Evolutionary conservation across 106 monocot species (phyloP).

Genomic region (Narthecium ossifragum): DNA sequence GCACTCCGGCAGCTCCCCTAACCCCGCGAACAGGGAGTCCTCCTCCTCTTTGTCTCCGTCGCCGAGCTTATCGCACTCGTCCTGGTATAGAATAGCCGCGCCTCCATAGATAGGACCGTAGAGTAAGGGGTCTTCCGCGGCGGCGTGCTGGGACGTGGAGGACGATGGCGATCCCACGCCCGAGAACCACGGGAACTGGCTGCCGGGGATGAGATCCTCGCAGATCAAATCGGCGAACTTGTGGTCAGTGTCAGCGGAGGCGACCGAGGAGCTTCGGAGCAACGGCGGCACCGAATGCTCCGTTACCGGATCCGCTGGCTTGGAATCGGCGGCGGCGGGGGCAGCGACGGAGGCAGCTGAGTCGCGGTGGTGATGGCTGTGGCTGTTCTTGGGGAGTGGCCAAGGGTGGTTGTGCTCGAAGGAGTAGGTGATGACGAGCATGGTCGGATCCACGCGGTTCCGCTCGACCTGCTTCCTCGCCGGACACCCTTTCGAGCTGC

Average conservation of each 20-base stretch:
- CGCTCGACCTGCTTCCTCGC: constrained; percentile 69
- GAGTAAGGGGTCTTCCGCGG: constrained; percentile 12
- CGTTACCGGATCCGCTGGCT: not conserved
- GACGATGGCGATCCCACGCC: constrained; percentile 23
- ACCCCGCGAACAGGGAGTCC: constrained; percentile 64
- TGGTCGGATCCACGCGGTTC: constrained; percentile 50
- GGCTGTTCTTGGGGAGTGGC: constrained; percentile 29
- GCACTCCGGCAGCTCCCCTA: constrained; percentile 77
- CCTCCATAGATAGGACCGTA: constrained; percentile 22
- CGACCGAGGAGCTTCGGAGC: not conserved
- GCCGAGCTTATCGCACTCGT: constrained; percentile 6
- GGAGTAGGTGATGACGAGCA: constrained; percentile 61
- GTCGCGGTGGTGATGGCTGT: not conserved
- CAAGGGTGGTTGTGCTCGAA: constrained; percentile 62
- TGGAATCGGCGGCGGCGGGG: not conserved
- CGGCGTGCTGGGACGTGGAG: constrained; percentile 17
- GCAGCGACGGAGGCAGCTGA: constrained; percentile 11
- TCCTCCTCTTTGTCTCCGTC: constrained; percentile 26
- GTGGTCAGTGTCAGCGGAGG: constrained; percentile 10
- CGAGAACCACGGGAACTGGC: constrained; percentile 26
- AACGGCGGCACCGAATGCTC: not conserved
- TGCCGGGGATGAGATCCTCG: constrained; percentile 14
- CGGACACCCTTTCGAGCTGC: constrained; percentile 64
- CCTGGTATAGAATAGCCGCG: not conserved
- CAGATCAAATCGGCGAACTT: constrained; percentile 34